Conservation (phyloP, 768 basidiomycete genomes). For the Leucosporidium yakuticum region DNA sequence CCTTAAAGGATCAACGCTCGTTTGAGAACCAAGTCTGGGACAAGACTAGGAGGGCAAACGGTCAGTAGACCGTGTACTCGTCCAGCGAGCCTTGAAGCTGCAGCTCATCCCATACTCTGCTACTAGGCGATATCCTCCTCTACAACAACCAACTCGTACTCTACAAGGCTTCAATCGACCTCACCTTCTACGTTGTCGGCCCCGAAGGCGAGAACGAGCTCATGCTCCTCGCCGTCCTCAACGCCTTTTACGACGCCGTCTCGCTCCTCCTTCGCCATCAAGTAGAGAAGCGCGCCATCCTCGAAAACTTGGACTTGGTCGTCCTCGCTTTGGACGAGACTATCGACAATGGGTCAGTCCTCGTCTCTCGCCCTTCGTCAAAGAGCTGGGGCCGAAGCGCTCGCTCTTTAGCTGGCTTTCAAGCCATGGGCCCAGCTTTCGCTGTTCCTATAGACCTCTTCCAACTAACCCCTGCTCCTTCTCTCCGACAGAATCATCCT, state of each 20-base stretch:
- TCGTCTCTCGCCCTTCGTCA: not conserved
- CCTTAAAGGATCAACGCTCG: constrained; percentile 83
- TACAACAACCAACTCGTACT: constrained; percentile 86
- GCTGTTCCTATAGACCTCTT: no score
- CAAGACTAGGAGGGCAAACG: constrained; percentile 90
- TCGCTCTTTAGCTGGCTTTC: no score
- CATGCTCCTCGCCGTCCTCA: constrained; percentile 81
- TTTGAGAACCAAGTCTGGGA: constrained; percentile 95
- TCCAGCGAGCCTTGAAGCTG: no score
- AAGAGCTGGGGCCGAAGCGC: not conserved
- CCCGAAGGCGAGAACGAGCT: constrained; percentile 86
- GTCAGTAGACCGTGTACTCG: no score
- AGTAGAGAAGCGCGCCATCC: constrained; percentile 86
- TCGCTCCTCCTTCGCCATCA: constrained; percentile 79
- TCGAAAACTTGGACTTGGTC: constrained; percentile 91
- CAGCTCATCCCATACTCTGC: not conserved
- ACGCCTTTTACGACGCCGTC: constrained; percentile 77
- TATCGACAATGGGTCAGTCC: constrained; percentile 87
- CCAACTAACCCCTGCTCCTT: not conserved
- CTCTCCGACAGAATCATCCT: constrained; percentile 69
- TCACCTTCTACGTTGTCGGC: constrained; percentile 89
- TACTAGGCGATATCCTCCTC: constrained; percentile 81
- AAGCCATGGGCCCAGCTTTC: no score
- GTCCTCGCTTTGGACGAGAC: constrained; percentile 92
- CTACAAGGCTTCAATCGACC: constrained; percentile 89